Evolutionary conservation across 176 grass and related monocot genomes (phyloP).

Genomic region (Carex kokanica): DNA sequence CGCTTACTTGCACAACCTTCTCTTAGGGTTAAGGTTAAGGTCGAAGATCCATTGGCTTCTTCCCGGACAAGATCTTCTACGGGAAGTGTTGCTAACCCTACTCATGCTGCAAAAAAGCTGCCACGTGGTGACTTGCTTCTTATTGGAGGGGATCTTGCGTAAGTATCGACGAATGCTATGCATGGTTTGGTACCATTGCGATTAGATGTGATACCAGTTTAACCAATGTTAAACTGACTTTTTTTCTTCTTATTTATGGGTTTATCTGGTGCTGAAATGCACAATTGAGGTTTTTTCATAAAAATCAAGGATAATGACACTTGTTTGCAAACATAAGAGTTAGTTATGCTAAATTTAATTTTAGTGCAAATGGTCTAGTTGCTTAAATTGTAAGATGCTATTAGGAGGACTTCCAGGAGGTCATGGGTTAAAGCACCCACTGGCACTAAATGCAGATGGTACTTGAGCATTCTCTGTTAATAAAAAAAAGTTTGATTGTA

Average conservation of each 20-base stretch:
- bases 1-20: conserved; percentile 80
- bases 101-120: conserved; percentile 34
- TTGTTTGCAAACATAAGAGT: neutral
- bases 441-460: neutral
- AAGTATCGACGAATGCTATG: conserved; percentile 27
- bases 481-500: neutral
- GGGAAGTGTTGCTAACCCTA: conserved; percentile 13
- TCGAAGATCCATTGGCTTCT: conserved; percentile 26
- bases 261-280: neutral
- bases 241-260: neutral
- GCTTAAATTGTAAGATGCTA: neutral
- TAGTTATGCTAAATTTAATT: neutral
- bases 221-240: neutral
- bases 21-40: conserved; percentile 28
- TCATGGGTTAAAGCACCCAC: neutral
- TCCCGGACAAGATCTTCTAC: conserved; percentile 35
- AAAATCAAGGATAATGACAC: neutral
- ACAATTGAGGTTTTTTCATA: neutral
- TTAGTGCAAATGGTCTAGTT: neutral
- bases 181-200: neutral
- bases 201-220: neutral
- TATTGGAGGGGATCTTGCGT: conserved; percentile 66
- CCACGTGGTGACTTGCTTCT: conserved; percentile 63
- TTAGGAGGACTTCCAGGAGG: neutral
- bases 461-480: neutral